Evolutionary conservation across 352 stramenopile species (phyloP), one percentile per base, ranked within the genome.

Genomic region (Globisporangium paddicum): DNA sequence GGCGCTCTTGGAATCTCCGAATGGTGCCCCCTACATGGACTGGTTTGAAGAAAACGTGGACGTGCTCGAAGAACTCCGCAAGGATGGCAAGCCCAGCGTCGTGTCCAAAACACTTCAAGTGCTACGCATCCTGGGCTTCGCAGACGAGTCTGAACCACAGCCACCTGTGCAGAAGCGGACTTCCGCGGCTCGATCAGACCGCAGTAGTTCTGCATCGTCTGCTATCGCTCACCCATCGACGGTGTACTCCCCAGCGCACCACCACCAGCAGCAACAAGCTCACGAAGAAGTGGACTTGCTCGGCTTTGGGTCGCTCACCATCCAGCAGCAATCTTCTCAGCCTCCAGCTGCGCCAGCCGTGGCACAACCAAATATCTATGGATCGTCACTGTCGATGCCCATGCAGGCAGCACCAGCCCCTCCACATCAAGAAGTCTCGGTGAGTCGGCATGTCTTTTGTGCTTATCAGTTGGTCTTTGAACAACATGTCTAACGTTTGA

Each of bases 21-120:
- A 71, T 44, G 74, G 73, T 16, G 67, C 64, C 14, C 74, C 75
- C 1, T 96, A 96, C 58, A 75, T 82, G 44, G 79, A 89, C 21
- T 87, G 86, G 66, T 91, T 94, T 53, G 79, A 90, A 55, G 86
- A 90, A 38, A 94, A 96, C 46, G 68, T 89, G 18, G 86, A 92
- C 44, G 75, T 94, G 5, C 55, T 96, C 3, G 75, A 96, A 67
- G 79, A 87, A 78, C 58, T 93, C 3, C 67, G 65, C 42, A 86
- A 83, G 21, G 83, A 95, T 66, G 68, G 52, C n/a, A 95, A 93
- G 62, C 73, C 86, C 28, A 89, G 75, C 9, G 83, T 95, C 16
- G 80, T 79, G 10, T 86, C 80, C 2, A 95, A 95, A 61, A 71
- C 82, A 6, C 52, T 79, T 9, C 86, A 93, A 44, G 70, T 95